Evolutionary conservation across 2,329 filamentous ascomycete genomes (phyloP).

Genomic region (Hypoxylon sp.): DNA sequence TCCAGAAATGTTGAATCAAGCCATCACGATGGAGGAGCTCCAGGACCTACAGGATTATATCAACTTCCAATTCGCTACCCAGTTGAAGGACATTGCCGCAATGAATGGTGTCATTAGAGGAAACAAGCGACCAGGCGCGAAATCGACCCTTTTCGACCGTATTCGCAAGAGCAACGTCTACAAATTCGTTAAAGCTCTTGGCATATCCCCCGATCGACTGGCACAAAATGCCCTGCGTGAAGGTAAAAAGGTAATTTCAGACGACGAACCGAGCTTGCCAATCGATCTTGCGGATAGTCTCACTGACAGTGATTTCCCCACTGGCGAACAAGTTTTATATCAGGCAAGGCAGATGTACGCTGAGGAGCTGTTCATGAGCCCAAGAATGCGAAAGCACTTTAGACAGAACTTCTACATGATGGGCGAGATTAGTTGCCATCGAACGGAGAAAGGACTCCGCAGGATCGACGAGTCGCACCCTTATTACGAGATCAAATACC

Average conservation of each 20-base stretch:
- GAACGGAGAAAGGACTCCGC: constrained; percentile 93
- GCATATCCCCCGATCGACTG: constrained; percentile 88
- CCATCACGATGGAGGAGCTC: constrained; percentile 91
- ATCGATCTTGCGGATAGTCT: constrained; percentile 89
- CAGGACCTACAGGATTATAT: constrained; percentile 97
- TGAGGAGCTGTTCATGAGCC: constrained; percentile 89
- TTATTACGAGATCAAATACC: constrained; percentile 98
- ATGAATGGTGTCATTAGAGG: constrained; percentile 73
- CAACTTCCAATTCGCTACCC: constrained; percentile 89
- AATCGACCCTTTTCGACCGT: constrained; percentile 84
- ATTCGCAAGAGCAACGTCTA: constrained; percentile 85
- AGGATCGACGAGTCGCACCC: constrained; percentile 95
- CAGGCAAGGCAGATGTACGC: constrained; percentile 90
- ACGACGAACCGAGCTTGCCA: constrained; percentile 84
- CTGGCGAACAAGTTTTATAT: constrained; percentile 79
- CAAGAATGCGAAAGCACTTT: constrained; percentile 89
- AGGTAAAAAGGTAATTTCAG: constrained; percentile 83
- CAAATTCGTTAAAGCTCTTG: constrained; percentile 87
- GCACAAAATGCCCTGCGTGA: constrained; percentile 87
- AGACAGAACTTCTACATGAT: constrained; percentile 85
- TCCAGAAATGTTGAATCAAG: constrained; percentile 83
- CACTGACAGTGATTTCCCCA: constrained; percentile 79
- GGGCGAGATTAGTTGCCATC: constrained; percentile 85
- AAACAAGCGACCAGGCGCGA: constrained; percentile 84
- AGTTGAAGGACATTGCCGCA: constrained; percentile 83